Percentiles rank a stretch among this genome's conserved stretches.
These are phyloP conservation scores for Talaromyces pinophilus DNA, from an alignment of 2,329 filamentous ascomycete genomes.

Conservation along the genomic window DNA sequence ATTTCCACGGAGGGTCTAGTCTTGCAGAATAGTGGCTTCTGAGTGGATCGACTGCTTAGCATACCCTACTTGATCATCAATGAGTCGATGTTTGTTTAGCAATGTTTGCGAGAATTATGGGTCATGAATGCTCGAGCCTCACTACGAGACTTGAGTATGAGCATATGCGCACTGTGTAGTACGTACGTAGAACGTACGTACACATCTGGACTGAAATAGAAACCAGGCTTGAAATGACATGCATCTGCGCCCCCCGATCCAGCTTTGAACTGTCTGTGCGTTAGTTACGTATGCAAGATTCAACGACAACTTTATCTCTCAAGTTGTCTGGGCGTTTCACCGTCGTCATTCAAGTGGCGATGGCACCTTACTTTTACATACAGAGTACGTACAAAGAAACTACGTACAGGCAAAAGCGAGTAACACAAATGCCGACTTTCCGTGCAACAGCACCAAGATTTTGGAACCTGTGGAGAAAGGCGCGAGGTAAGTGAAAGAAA, in stretches of 20 bases:
- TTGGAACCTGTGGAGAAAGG: constrained; percentile 4
- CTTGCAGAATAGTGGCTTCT: not conserved
- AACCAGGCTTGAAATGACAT: not conserved
- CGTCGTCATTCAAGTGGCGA: not conserved
- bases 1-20: not conserved
- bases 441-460: not conserved
- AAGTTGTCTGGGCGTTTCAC: not conserved
- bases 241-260: not conserved
- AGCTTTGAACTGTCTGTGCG: not conserved
- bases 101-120: not conserved
- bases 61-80: no score
- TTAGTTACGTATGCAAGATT: not conserved
- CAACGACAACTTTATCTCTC: not conserved
- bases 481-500: not conserved
- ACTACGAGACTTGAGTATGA: not conserved
- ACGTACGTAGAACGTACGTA: not conserved
- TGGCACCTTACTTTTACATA: not conserved
- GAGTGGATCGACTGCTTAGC: not conserved
- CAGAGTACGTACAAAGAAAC: not conserved
- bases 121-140: not conserved
- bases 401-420: not conserved
- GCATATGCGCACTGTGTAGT: not conserved
- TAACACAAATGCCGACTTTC: not conserved
- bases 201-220: not conserved
- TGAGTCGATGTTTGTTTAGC: not conserved